Conservation (phyloP, 768 basidiomycete species). For the Boletus pseudopeckii region DNA sequence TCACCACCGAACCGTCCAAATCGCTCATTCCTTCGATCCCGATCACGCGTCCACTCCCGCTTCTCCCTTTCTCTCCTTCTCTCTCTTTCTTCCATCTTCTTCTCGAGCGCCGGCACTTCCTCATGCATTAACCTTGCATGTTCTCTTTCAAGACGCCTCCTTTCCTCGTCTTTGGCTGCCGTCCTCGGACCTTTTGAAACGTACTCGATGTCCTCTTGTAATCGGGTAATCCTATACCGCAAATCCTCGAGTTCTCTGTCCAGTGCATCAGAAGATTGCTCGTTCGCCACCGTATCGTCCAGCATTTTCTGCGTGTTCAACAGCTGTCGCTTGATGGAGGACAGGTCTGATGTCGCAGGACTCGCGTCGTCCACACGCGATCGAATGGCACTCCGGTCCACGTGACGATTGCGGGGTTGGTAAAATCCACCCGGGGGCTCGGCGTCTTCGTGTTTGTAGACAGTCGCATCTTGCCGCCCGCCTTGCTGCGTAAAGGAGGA, state of each 20-base stretch:
- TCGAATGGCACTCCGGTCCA: constrained; percentile 81
- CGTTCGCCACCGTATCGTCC: constrained; percentile 67
- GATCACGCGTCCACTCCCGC: constrained; percentile 70
- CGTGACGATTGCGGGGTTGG: constrained; percentile 74
- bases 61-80: constrained; percentile 74
- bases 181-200: constrained; percentile 72
- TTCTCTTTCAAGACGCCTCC: constrained; percentile 83
- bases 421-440: constrained; percentile 65
- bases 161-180: constrained; percentile 76
- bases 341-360: constrained; percentile 61
- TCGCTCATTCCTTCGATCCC: constrained; percentile 82
- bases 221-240: constrained; percentile 75
- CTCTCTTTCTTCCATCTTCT: constrained; percentile 75
- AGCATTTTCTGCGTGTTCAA: constrained; percentile 77
- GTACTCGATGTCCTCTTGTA: constrained; percentile 91
- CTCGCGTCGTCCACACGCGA: constrained; percentile 65
- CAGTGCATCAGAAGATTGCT: constrained; percentile 84
- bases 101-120: constrained; percentile 85
- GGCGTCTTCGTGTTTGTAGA: constrained; percentile 79
- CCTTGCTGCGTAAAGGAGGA: constrained; percentile 47
- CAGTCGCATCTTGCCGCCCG: constrained; percentile 79
- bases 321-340: constrained; percentile 83
- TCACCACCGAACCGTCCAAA: constrained; percentile 65
- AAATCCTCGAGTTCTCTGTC: constrained; percentile 88
- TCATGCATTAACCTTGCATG: constrained; percentile 84